phyloP scores from a whole-genome alignment of 768 basidiomycete genomes.

The Pleurotus platypus region DNA sequence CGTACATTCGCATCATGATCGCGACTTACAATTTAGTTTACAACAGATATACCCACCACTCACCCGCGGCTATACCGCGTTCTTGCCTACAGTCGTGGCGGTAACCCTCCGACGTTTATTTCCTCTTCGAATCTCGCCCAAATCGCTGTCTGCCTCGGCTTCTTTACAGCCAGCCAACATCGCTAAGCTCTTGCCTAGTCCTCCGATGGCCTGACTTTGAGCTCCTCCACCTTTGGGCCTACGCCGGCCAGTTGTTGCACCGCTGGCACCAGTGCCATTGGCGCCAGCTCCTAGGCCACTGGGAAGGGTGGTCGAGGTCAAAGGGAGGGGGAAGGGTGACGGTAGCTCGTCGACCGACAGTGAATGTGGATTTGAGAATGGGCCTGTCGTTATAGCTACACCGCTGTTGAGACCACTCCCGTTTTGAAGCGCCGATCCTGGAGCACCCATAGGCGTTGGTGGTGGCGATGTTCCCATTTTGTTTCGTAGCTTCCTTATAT shows the following conservation, averaged over 20 bases:
- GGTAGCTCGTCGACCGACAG: conserved; percentile 84
- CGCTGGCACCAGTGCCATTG: conserved; percentile 25
- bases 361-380: conserved; percentile 78
- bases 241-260: conserved; percentile 37
- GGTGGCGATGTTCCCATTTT: conserved; percentile 70
- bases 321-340: conserved; percentile 76
- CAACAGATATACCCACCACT: too few species aligned
- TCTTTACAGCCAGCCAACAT: conserved; percentile 61
- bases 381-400: conserved; percentile 64
- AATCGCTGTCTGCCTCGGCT: conserved; percentile 67
- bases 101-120: conserved; percentile 56
- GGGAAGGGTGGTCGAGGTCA: conserved; percentile 52
- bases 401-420: conserved; percentile 31
- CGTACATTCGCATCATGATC: too few species aligned
- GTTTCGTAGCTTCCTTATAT: conserved; percentile 81
- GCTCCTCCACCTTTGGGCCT: conserved; percentile 53
- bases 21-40: too few species aligned
- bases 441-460: conserved; percentile 58
- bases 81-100: conserved; percentile 21
- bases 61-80: background rate
- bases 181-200: conserved; percentile 68
- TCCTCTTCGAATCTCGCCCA: conserved; percentile 75
- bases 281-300: conserved; percentile 22
- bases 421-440: conserved; percentile 31
- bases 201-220: conserved; percentile 55